Base-by-base conservation (phyloP, 805 yeast genomes). In the Kodamaea laetipori region DNA sequence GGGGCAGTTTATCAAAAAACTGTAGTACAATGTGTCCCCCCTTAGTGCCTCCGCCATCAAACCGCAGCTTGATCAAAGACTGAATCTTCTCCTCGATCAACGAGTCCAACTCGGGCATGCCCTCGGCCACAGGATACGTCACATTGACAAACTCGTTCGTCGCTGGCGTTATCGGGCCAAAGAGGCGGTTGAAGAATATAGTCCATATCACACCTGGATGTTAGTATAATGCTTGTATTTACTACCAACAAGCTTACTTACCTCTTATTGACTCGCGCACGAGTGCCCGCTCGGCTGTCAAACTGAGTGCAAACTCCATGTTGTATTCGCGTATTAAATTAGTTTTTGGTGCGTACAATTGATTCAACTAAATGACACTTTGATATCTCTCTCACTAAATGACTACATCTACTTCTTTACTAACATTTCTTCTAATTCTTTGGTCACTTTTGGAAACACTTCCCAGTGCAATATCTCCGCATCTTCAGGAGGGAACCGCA, bases 161-260 rank as follows among this genome's bases (percentile, higher is more conserved):
- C 11, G 66, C 60, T 1, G 90, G 89, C 1, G 64, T 60, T 12
- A 84, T 67, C 1, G 82, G 73, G 0, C 90, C 92, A 56, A 86
- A 80, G 19, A 84, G 64, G 34, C 95, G 65, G 43, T 81, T 78
- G 59, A 86, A 86, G 57, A 86, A 77, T 13, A 86, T 78, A 2
- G 86, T 68, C 69, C 86, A 81, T 43, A 86, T 58, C 19, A 84
- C 62, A 1, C 85, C 87, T 71, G 45, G 6, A 4, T 36, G 44
- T 46, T 39, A 37, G 47, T 39, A 28, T 6, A 26, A 27, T 16
- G 33, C 2, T 15, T 5, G 12, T 15, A 18, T 30, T 30, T 16
- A 10, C 12, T 24, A 25, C 12, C 15, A 15, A 9, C n/a, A 15
- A 8, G 7, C 7, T 6, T 4, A 41, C 45, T 13, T 7, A 66